Conservation (phyloP, 108 stramenopile species). For the Cylindrotheca closterium region DNA sequence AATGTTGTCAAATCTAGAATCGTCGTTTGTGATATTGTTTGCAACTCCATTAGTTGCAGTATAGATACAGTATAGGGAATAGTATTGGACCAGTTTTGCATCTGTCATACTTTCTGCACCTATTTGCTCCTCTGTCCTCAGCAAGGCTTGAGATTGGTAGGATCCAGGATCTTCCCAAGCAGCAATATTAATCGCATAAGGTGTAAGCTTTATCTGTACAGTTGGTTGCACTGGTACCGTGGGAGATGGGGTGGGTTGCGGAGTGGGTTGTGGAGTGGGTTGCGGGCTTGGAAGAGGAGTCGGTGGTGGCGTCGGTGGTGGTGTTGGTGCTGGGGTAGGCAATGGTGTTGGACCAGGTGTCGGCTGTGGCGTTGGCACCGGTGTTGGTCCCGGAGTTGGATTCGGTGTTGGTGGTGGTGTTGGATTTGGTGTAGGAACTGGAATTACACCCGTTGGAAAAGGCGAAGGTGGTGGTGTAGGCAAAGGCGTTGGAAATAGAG, state of each 20-base stretch:
- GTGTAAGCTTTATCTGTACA: slow-evolving; percentile 10
- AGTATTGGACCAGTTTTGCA: slow-evolving; percentile 29
- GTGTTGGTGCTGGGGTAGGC: slow-evolving; percentile 13
- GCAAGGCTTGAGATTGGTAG: slow-evolving; percentile 39
- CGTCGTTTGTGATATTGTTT: slow-evolving; percentile 11
- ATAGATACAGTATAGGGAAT: slow-evolving; percentile 21
- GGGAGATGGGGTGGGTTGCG: slow-evolving; percentile 21
- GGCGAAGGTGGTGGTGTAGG: background rate
- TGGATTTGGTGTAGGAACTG: background rate
- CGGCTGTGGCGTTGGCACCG: background rate
- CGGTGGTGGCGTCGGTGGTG: slow-evolving; percentile 17
- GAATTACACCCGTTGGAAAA: slow-evolving; percentile 6
- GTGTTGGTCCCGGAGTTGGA: slow-evolving; percentile 8
- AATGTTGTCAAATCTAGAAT: slow-evolving; percentile 6
- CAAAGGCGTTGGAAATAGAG: background rate
- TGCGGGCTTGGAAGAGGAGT: slow-evolving; percentile 1
- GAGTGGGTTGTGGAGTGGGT: slow-evolving; percentile 17
- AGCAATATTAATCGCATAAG: slow-evolving; percentile 19
- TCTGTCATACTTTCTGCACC: slow-evolving; percentile 20
- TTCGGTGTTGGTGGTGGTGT: slow-evolving; percentile 3
- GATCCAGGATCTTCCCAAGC: slow-evolving; percentile 31
- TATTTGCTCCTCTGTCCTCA: slow-evolving; percentile 20
- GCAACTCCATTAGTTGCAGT: slow-evolving; percentile 15
- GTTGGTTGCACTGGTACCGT: slow-evolving; percentile 9
- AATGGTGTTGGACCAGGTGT: slow-evolving; percentile 3